Base-by-base conservation (phyloP, 306 rosid genomes). In the Prunus campanulata region DNA sequence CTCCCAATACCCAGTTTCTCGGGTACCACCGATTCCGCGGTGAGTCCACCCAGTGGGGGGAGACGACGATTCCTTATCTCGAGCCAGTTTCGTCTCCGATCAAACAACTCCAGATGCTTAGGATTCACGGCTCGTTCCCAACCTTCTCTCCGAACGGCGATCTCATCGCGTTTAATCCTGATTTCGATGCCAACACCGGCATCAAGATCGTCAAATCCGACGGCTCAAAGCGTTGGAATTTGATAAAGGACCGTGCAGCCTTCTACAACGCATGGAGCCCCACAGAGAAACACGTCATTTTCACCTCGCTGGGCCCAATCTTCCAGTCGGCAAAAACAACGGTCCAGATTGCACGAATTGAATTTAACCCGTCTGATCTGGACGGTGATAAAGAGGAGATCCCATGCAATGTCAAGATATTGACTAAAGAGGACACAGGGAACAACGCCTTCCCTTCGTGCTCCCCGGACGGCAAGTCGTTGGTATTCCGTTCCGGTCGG, bases 11-110 rank as follows among this genome's bases (percentile, higher is more conserved):
- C 20, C 52, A 74, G 2, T 68, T 71, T 25, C 47, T 94, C 18
- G 98, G 94, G 25, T 94, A 90, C 86, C 97, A 94, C 85, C 90
- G 96, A 0, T 91, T 91, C 81, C 82, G 96, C 3, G 96, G 97
- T n/a, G 91, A 83, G 81, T 81, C 85, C 3, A 6, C 52, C 22
- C 81, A 63, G 2, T 86, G 90, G 4, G 91, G 92, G 35, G 96
- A 87, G 68, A 81, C 88, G 42, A 81, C 25, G 1, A 82, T 86
- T 71, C 98, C 94, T 7, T 62, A 81, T 50, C 84, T 91, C 0
- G 87, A 89, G 7, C 83, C 76, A 0, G 85, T 91, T 0, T 12
- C 9, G 9, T 94, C 97, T 19, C 90, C 96, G 0, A 61, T 87
- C 49, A 49, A 67, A 19, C 24, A 72, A 2, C 74, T 91, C 18